Evolutionary conservation across 2,329 filamentous ascomycete genomes (phyloP).

Genomic region (Pleomassaria siparia): DNA sequence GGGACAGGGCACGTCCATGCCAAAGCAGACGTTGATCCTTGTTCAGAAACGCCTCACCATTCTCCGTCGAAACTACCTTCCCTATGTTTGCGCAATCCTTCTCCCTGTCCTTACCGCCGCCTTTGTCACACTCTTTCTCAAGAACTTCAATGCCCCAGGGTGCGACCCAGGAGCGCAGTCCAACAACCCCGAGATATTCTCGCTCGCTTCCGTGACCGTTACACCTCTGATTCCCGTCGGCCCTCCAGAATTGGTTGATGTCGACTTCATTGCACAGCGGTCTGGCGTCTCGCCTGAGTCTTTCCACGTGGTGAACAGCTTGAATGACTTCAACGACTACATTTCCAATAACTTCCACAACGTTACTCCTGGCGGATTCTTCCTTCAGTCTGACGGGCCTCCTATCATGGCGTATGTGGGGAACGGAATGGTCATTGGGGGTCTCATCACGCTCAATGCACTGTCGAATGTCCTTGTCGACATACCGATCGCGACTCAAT

Average conservation of each 20-base stretch:
- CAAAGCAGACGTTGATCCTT: constrained; percentile 70
- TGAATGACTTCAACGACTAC: constrained; percentile 68
- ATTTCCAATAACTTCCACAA: constrained; percentile 65
- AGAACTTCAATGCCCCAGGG: constrained; percentile 54
- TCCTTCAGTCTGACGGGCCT: constrained; percentile 63
- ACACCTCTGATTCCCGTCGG: constrained; percentile 44
- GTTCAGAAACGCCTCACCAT: constrained; percentile 78
- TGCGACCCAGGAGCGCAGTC: constrained; percentile 45
- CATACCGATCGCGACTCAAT: constrained; percentile 70
- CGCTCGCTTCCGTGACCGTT: constrained; percentile 24
- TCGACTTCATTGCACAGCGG: constrained; percentile 30
- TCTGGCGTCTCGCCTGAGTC: constrained; percentile 23
- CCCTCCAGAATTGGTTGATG: constrained; percentile 37
- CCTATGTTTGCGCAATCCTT: constrained; percentile 72
- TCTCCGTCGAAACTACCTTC: constrained; percentile 74
- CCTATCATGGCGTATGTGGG: constrained; percentile 73
- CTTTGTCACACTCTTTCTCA: constrained; percentile 75
- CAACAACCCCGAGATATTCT: constrained; percentile 34
- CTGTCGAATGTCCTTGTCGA: constrained; percentile 75
- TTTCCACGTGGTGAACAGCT: constrained; percentile 61
- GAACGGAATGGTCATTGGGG: constrained; percentile 60
- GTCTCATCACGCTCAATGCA: constrained; percentile 87
- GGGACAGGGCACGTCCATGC: constrained; percentile 69
- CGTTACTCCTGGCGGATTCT: constrained; percentile 78
- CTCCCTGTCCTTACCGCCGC: constrained; percentile 80